Evolutionary conservation across 306 rosid genomes (phyloP).

Genomic region (Quercus alba): DNA sequence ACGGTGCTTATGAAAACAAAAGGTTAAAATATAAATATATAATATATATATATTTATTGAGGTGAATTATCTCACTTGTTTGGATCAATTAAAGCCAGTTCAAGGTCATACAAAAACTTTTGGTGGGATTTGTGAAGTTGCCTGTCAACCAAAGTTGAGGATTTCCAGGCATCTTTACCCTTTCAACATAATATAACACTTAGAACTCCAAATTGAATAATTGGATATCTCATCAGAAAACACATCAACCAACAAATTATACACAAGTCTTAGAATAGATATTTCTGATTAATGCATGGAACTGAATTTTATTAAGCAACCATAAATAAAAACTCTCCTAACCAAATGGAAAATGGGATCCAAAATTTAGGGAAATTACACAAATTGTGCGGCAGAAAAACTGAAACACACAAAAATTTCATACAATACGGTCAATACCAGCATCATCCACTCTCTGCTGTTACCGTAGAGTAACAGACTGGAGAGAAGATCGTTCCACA

Average conservation of each 20-base stretch:
- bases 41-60: too few relatives aligned
- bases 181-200: too few relatives aligned
- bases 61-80: too few relatives aligned
- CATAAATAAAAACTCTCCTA: neutral
- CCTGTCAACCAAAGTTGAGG: too few relatives aligned
- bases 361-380: slow-evolving; percentile 5
- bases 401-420: neutral
- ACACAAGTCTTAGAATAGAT: neutral
- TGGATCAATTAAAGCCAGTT: too few relatives aligned
- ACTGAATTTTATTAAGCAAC: slow-evolving; percentile 5
- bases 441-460: slow-evolving; percentile 30
- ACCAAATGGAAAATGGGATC: neutral
- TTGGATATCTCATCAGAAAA: neutral
- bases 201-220: too few relatives aligned
- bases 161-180: too few relatives aligned
- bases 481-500: slow-evolving; percentile 18
- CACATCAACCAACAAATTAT: neutral
- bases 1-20: too few relatives aligned
- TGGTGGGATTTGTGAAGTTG: too few relatives aligned
- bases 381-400: slow-evolving; percentile 5
- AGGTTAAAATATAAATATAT: too few relatives aligned
- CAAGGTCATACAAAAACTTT: too few relatives aligned
- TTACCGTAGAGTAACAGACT: slow-evolving; percentile 49
- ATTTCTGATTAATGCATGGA: neutral
- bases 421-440: neutral